Conservation (phyloP, 441 rosid species). For the Corymbia citriodora region DNA sequence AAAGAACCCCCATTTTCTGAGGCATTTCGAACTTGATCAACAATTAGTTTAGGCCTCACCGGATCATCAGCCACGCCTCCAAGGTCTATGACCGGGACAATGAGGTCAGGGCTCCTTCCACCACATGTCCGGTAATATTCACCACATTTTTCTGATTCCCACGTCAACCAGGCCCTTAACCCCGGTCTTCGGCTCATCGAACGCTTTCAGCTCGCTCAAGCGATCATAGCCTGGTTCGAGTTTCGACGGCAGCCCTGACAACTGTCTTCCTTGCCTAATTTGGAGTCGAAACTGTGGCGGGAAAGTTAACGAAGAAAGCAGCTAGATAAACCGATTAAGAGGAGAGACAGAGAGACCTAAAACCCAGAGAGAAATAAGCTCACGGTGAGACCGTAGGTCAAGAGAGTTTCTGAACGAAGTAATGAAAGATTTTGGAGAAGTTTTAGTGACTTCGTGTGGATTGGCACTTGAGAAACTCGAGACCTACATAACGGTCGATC, state of each 20-base stretch:
- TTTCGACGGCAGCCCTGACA: neutral
- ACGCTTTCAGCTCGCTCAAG: neutral
- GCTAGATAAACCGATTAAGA: neutral
- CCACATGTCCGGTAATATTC: conserved; percentile 15
- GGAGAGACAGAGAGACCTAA: neutral
- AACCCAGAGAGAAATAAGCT: neutral
- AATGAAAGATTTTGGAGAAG: neutral
- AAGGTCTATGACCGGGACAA: conserved; percentile 31
- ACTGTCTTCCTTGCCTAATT: neutral
- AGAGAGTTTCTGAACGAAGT: neutral
- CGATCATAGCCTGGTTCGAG: neutral
- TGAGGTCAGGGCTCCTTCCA: neutral
- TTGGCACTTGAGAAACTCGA: neutral
- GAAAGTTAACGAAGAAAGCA: neutral
- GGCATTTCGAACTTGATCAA: conserved; percentile 22
- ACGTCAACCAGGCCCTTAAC: conserved; percentile 32
- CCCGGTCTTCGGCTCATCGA: conserved; percentile 9
- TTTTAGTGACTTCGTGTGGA: too few relatives aligned
- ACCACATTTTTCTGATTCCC: conserved; percentile 16
- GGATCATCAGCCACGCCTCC: neutral
- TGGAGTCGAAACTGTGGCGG: neutral
- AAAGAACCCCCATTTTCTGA: conserved; percentile 40
- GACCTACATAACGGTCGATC: neutral
- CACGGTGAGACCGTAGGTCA: neutral
- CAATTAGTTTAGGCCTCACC: conserved; percentile 4